Evolutionary conservation across 208 protist genomes (phyloP).

Genomic region (Spongospora subterranea): DNA sequence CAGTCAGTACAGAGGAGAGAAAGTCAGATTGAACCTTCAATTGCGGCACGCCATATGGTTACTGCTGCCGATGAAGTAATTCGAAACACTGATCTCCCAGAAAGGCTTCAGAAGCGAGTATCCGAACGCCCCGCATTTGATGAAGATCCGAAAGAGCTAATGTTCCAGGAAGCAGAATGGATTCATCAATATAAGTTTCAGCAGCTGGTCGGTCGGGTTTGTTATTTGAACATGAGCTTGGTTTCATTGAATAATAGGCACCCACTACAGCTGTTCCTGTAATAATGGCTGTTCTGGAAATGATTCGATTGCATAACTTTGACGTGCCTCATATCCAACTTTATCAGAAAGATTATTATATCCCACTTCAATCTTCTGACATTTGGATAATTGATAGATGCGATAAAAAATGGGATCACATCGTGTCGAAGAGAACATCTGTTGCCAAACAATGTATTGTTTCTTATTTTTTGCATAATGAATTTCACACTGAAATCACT

Average conservation of each 20-base stretch:
- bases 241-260: background rate
- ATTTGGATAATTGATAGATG: constrained; percentile 38
- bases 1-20: no score
- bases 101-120: background rate
- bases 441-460: constrained; percentile 11
- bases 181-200: background rate
- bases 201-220: background rate
- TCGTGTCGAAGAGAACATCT: background rate
- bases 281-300: constrained; percentile 1
- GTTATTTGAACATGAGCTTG: background rate
- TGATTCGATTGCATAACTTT: constrained; percentile 24
- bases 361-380: background rate
- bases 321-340: constrained; percentile 30
- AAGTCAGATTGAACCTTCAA: constrained; percentile 23
- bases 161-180: constrained; percentile 41
- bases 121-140: background rate
- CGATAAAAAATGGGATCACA: constrained; percentile 25
- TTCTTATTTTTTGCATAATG: background rate
- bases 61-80: constrained; percentile 41
- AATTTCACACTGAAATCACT: background rate
- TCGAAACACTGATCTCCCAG: constrained; percentile 7
- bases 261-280: background rate
- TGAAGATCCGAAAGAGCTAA: background rate
- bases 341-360: constrained; percentile 52
- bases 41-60: constrained; percentile 46